Conservation (phyloP, 768 basidiomycete genomes). For the Tulasnella sp. region DNA sequence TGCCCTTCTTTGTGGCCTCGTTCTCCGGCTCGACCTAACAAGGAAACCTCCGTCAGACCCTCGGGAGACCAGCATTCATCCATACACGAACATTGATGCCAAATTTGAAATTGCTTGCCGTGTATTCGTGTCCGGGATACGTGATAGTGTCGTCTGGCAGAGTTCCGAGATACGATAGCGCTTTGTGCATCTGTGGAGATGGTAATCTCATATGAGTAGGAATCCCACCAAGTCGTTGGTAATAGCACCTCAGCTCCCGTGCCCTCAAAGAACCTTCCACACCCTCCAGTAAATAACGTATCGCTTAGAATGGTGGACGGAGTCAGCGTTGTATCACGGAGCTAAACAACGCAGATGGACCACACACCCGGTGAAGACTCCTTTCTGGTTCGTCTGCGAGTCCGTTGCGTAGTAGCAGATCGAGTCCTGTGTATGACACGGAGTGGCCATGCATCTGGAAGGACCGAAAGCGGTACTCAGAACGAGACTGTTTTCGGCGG, state of each 20-base stretch:
- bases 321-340: neutral
- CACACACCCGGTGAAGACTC: constrained; percentile 76
- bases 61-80: neutral
- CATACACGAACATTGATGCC: constrained; percentile 31
- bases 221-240: too few species aligned
- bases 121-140: constrained; percentile 92
- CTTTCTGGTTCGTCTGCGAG: constrained; percentile 42
- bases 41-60: neutral
- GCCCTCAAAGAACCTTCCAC: constrained; percentile 93
- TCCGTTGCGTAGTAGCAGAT: constrained; percentile 80
- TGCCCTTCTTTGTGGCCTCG: constrained; percentile 50
- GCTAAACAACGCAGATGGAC: neutral
- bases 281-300: constrained; percentile 78
- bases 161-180: constrained; percentile 59
- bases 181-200: constrained; percentile 53
- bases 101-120: constrained; percentile 63
- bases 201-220: constrained; percentile 25
- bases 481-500: constrained; percentile 29
- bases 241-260: constrained; percentile 42
- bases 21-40: constrained; percentile 53
- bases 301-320: constrained; percentile 38
- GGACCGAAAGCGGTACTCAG: constrained; percentile 36
- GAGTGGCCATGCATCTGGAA: constrained; percentile 69
- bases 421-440: constrained; percentile 94
- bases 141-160: constrained; percentile 75